These are phyloP conservation scores for Amniculicola lignicola DNA, from an alignment of 495 filamentous ascomycete genomes.

Conservation along the genomic window DNA sequence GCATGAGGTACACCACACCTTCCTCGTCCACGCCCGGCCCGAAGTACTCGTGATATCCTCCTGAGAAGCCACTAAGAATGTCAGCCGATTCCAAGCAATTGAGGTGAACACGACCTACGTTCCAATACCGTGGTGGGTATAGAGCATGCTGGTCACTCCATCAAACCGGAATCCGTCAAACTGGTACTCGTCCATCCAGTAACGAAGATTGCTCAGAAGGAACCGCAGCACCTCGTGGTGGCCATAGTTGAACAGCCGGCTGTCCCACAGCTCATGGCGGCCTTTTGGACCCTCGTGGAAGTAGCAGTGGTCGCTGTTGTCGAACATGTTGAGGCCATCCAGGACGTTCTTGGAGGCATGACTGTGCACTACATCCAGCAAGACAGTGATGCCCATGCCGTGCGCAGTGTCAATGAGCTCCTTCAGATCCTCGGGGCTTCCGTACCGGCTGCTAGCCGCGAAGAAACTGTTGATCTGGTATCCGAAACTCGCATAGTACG, in stretches of 20 bases:
- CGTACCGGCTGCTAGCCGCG: constrained; percentile 93
- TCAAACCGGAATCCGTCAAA: constrained; percentile 99
- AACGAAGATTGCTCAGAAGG: constrained; percentile 88
- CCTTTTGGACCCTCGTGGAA: constrained; percentile 86
- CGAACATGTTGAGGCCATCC: constrained; percentile 92
- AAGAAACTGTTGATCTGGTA: constrained; percentile 99
- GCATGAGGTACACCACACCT: constrained; percentile 90
- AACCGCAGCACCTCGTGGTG: constrained; percentile 92
- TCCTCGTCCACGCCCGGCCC: constrained; percentile 90
- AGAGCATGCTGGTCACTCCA: constrained; percentile 97
- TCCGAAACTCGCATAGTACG: constrained; percentile 98
- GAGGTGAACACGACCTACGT: constrained; percentile 61
- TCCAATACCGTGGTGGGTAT: constrained; percentile 93
- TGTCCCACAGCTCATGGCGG: constrained; percentile 91
- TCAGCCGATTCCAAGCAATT: constrained; percentile 11
- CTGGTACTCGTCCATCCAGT: constrained; percentile 98
- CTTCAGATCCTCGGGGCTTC: constrained; percentile 89
- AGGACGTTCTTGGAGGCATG: constrained; percentile 96
- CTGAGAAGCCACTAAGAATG: constrained; percentile 79
- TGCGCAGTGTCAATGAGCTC: constrained; percentile 96
- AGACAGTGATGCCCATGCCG: constrained; percentile 81
- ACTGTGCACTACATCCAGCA: constrained; percentile 95
- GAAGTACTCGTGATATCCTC: constrained; percentile 98
- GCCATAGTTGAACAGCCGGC: constrained; percentile 94
- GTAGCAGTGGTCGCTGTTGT: constrained; percentile 90